Conservation (phyloP, 495 filamentous ascomycete genomes). For the Amphirosellinia nigrospora region DNA sequence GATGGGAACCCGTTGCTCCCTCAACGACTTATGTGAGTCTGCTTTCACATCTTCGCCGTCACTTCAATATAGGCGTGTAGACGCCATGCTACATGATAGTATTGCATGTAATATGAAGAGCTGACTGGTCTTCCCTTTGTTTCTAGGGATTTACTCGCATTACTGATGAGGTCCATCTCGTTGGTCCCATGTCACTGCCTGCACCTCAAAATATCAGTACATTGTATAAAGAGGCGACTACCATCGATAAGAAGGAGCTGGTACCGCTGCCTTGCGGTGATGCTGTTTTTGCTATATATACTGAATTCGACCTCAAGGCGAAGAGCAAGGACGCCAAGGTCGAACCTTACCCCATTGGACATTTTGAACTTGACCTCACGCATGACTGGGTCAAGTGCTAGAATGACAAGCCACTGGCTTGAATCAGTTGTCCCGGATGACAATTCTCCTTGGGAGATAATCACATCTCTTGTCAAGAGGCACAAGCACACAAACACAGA, state of each 20-base stretch:
- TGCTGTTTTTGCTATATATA: not conserved
- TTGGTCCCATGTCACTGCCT: not conserved
- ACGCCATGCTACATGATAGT: not conserved
- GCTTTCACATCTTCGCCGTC: not conserved
- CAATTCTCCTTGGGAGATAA: not conserved
- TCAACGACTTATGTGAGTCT: not conserved
- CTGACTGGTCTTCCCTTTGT: not conserved
- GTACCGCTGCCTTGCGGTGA: not conserved
- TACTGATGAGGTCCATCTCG: not conserved
- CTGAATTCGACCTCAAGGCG: not conserved
- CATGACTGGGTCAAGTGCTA: constrained; percentile 1
- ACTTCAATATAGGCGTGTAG: not conserved
- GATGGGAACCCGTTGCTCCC: not conserved
- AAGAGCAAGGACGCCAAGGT: not conserved
- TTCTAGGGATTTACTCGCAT: not conserved
- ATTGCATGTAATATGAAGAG: not conserved
- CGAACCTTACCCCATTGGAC: not conserved
- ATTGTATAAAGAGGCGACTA: not conserved
- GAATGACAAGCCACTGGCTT: not conserved
- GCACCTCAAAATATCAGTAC: not conserved
- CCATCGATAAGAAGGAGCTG: not conserved
- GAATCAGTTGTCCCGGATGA: not conserved
- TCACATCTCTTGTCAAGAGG: too few species aligned
- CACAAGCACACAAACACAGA: too few species aligned
- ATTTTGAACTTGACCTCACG: not conserved